Percentiles rank a stretch among this genome's conserved stretches.
phyloP scores from a whole-genome alignment of 805 yeast species.

The Isabelozyma heimii region DNA sequence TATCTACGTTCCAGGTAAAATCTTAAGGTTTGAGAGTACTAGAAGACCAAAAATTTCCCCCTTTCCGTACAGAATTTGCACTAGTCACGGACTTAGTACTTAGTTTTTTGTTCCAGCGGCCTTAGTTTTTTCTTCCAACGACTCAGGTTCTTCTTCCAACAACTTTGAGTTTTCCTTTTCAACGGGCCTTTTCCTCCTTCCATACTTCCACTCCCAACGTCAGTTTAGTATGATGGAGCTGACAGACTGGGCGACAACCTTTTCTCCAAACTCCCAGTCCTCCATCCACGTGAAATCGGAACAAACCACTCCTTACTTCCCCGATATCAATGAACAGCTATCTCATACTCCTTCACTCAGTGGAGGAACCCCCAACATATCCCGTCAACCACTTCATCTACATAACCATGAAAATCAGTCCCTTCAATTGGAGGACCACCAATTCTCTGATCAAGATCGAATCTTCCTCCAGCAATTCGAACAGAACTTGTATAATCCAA shows the following conservation, averaged over 20 bases:
- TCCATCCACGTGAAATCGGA: slow-evolving; percentile 5
- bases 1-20: too few relatives aligned
- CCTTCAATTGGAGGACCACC: not conserved
- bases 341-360: slow-evolving; percentile 4
- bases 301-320: slow-evolving; percentile 9
- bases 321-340: slow-evolving; percentile 10
- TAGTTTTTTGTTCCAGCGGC: too few relatives aligned
- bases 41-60: too few relatives aligned
- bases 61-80: too few relatives aligned
- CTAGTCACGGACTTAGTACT: too few relatives aligned
- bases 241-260: slow-evolving; percentile 11
- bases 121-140: too few relatives aligned
- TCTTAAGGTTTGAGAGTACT: too few relatives aligned
- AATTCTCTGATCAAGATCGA: slow-evolving; percentile 23
- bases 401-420: not conserved
- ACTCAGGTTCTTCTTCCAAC: too few relatives aligned
- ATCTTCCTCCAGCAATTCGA: slow-evolving; percentile 28
- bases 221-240: slow-evolving; percentile 10
- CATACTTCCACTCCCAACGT: not conserved
- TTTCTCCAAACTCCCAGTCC: slow-evolving; percentile 7
- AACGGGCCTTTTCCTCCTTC: too few relatives aligned
- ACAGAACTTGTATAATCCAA: slow-evolving; percentile 21
- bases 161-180: too few relatives aligned
- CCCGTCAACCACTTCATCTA: not conserved
- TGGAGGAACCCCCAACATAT: not conserved